These are phyloP conservation scores for Xylaria longipes DNA, from an alignment of 495 filamentous ascomycete genomes.

Conservation along the genomic window DNA sequence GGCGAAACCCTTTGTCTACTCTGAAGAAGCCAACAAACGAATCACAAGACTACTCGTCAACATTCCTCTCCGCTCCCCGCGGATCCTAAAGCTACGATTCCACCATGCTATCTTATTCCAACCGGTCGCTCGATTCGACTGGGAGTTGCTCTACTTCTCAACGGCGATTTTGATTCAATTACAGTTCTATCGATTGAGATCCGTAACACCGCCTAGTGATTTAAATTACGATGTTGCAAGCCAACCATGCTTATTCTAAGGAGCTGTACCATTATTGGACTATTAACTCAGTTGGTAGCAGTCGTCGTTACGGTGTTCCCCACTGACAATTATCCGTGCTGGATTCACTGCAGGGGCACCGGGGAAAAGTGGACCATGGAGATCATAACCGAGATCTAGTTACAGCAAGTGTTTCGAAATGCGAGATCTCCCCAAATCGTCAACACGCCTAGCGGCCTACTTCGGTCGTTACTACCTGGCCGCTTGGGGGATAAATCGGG, in stretches of 20 bases:
- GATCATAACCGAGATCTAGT: neutral
- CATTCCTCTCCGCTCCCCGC: neutral
- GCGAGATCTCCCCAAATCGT: neutral
- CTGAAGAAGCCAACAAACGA: neutral
- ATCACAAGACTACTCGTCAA: neutral
- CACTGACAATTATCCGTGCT: neutral
- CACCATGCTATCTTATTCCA: neutral
- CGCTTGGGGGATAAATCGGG: neutral
- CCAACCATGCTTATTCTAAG: neutral
- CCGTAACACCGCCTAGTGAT: no score
- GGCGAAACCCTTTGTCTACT: neutral
- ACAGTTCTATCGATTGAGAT: neutral
- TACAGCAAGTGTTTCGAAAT: slow-evolving; percentile 16
- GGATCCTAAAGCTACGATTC: neutral
- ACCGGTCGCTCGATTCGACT: neutral
- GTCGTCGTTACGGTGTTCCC: neutral
- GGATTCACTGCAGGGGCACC: neutral
- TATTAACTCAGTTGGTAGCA: neutral
- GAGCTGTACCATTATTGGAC: neutral
- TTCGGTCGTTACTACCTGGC: neutral
- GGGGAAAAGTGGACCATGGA: neutral
- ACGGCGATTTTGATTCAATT: neutral
- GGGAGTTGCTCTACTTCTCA: neutral
- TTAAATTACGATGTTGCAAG: neutral
- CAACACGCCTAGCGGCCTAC: neutral